A percentile compares a stretch with the other conserved stretches of the same genome.
phyloP scores from a whole-genome alignment of 1,284 basidiomycete species.

The Pyrrhoderma noxium region DNA sequence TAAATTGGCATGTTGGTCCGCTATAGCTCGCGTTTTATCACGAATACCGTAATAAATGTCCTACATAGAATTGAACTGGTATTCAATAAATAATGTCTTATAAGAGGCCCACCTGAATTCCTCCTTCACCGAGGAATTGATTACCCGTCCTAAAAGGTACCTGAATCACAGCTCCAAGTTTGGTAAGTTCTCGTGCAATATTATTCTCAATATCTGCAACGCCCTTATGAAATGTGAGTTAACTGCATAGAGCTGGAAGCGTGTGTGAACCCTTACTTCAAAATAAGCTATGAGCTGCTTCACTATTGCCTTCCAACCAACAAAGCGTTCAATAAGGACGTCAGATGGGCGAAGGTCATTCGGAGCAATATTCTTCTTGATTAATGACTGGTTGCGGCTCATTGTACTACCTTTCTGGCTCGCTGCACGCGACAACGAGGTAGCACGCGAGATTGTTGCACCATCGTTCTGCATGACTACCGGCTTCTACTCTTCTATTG shows the following conservation, averaged over 20 bases:
- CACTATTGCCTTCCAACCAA: slow-evolving; percentile 92
- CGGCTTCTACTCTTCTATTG: no score
- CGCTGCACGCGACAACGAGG: slow-evolving; percentile 55
- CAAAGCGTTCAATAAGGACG: slow-evolving; percentile 92
- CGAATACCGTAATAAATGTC: slow-evolving; percentile 92
- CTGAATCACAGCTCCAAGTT: slow-evolving; percentile 95
- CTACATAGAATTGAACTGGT: slow-evolving; percentile 31
- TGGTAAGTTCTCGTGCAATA: slow-evolving; percentile 89
- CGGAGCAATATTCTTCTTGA: slow-evolving; percentile 84
- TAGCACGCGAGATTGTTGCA: slow-evolving; percentile 55
- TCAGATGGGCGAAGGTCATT: slow-evolving; percentile 93
- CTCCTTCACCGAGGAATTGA: slow-evolving; percentile 91
- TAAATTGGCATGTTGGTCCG: slow-evolving; percentile 95
- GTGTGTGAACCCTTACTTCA: slow-evolving; percentile 38
- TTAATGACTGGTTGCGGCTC: slow-evolving; percentile 74
- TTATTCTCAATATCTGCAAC: slow-evolving; percentile 94
- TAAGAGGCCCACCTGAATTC: slow-evolving; percentile 52
- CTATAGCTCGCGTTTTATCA: slow-evolving; percentile 90
- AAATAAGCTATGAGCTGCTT: slow-evolving; percentile 90
- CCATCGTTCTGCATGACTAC: slow-evolving; percentile 39
- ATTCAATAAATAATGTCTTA: slow-evolving; percentile 4
- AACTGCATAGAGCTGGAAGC: not conserved
- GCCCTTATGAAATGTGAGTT: slow-evolving; percentile 43
- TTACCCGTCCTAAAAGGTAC: slow-evolving; percentile 95
- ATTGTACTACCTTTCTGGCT: slow-evolving; percentile 58